Percentiles rank a stretch among this genome's conserved stretches.
phyloP scores from a whole-genome alignment of 1,284 basidiomycete species.

The Mycena sp. region DNA sequence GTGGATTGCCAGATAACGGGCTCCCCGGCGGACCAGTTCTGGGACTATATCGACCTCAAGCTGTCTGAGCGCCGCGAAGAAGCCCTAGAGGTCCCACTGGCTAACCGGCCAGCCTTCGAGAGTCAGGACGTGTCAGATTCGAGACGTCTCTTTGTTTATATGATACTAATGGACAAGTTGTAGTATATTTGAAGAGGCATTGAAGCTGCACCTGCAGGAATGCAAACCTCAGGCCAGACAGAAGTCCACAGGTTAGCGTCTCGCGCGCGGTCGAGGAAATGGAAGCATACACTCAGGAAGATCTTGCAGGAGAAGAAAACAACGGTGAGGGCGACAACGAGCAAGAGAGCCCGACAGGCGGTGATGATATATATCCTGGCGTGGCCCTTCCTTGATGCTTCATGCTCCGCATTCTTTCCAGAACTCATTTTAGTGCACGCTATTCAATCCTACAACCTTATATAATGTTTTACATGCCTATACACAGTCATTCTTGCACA shows the following conservation, averaged over 20 bases:
- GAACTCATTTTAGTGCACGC: too few species aligned
- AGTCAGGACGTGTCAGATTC: background rate
- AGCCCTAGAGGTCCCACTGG: background rate
- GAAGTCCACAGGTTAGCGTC: background rate
- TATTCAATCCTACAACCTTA: too few species aligned
- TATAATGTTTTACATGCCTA: too few species aligned
- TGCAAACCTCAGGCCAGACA: background rate
- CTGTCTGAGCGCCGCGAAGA: background rate
- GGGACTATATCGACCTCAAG: background rate
- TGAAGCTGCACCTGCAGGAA: background rate
- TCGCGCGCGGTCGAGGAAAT: background rate
- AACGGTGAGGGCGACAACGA: too few species aligned
- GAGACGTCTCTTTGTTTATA: background rate
- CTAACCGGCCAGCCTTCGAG: background rate
- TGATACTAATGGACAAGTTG: background rate
- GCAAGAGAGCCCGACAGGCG: too few species aligned
- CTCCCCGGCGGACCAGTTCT: background rate
- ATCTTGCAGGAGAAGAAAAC: background rate
- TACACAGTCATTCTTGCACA: too few species aligned
- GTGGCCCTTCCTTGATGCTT: too few species aligned
- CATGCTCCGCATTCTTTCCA: too few species aligned
- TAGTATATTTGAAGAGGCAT: background rate
- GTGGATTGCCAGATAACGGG: background rate
- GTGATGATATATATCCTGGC: too few species aligned
- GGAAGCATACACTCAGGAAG: slow-evolving; percentile 2